Conservation (phyloP, 306 rosid species). For the Vachellia collinsii region DNA sequence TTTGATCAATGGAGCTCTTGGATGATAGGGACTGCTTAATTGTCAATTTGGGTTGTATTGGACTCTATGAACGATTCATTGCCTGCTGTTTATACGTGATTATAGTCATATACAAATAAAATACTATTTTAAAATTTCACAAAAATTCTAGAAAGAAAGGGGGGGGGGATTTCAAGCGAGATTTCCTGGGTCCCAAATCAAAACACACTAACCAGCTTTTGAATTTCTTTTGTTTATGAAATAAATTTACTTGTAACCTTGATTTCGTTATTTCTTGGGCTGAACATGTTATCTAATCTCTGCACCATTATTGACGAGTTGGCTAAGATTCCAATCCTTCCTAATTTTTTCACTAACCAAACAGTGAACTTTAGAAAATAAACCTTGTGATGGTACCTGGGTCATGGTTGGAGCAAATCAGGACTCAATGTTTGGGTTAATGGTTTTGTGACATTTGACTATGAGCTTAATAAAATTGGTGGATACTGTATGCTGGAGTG, state of each 20-base stretch:
- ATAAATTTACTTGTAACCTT: background rate
- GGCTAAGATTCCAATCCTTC: background rate
- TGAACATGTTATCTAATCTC: background rate
- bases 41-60: background rate
- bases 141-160: background rate
- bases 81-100: background rate
- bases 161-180: background rate
- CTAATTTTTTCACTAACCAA: background rate
- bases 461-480: background rate
- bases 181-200: background rate
- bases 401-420: background rate
- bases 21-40: background rate
- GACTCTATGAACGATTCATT: background rate
- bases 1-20: background rate
- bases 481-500: background rate
- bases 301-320: background rate
- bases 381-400: background rate
- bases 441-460: background rate
- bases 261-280: background rate
- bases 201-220: background rate
- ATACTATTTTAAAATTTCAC: background rate
- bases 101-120: background rate
- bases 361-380: background rate
- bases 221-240: background rate
- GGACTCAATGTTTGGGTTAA: background rate